Evolutionary conservation across 192 early-diverging fungal species (phyloP).

Genomic region (Linnemannia elongata): DNA sequence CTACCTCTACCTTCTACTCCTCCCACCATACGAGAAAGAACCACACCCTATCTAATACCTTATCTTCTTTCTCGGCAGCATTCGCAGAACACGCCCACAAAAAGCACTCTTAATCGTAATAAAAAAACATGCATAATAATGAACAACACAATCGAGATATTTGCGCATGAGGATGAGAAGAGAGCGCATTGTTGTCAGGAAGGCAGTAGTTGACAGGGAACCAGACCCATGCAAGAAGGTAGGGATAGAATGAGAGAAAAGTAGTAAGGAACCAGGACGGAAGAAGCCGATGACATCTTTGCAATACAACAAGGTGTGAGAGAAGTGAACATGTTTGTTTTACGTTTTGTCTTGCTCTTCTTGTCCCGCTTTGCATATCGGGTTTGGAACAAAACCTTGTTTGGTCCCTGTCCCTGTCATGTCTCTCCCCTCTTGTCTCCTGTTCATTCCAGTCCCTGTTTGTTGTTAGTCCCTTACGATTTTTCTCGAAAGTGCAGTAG

Average conservation of each 20-base stretch:
- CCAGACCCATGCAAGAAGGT: neutral
- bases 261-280: neutral
- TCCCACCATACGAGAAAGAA: neutral
- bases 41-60: neutral
- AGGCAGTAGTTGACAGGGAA: neutral
- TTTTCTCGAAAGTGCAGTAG: neutral
- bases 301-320: neutral
- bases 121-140: neutral
- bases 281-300: neutral
- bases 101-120: neutral
- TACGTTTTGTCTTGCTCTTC: neutral
- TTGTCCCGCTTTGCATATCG: neutral
- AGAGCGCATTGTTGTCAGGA: neutral
- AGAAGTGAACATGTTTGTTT: neutral
- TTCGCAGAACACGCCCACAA: neutral
- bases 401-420: neutral
- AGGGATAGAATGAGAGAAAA: neutral
- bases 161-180: neutral
- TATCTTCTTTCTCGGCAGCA: neutral
- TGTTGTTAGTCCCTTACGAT: neutral
- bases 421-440: neutral
- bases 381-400: no score
- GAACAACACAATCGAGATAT: no score
- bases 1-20: neutral
- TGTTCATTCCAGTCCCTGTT: neutral